Evolutionary conservation across 73 alveolate genomes (phyloP).

Genomic region (Diophrys appendiculata): DNA sequence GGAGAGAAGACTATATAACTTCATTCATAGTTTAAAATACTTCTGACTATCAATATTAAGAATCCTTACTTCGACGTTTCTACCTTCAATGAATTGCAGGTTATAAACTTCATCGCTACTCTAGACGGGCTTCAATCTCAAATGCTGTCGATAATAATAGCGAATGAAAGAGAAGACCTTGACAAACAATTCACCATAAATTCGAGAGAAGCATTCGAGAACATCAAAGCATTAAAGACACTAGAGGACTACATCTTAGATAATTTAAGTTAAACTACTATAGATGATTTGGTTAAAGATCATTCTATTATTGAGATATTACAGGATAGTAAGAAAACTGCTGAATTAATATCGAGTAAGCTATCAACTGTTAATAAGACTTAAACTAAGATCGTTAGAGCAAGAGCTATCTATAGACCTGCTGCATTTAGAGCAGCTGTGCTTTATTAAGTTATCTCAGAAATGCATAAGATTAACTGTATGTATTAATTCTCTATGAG

Average conservation of each 20-base stretch:
- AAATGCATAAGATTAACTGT: constrained; percentile 80
- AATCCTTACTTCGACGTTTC: constrained; percentile 27
- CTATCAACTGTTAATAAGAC: constrained; percentile 74
- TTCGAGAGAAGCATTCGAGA: constrained; percentile 34
- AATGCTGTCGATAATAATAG: constrained; percentile 97
- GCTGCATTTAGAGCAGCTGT: constrained; percentile 75
- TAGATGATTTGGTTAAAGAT: too few species aligned
- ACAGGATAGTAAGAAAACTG: constrained; percentile 77
- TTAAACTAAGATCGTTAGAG: constrained; percentile 72
- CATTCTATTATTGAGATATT: constrained; percentile 82
- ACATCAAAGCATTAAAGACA: constrained; percentile 17
- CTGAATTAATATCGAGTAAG: constrained; percentile 74
- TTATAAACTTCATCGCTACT: constrained; percentile 68
- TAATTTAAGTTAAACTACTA: too few species aligned
- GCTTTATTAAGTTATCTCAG: constrained; percentile 66
- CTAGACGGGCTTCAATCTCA: constrained; percentile 88
- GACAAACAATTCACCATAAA: constrained; percentile 59
- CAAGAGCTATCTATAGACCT: constrained; percentile 67
- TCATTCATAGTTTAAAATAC: constrained; percentile 22
- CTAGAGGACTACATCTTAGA: constrained; percentile 24
- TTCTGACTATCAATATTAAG: neutral
- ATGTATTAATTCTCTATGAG: constrained; percentile 96
- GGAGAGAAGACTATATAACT: constrained; percentile 25
- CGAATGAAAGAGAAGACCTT: constrained; percentile 92
- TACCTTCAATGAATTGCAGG: constrained; percentile 1